Evolutionary conservation across 2,329 filamentous ascomycete genomes (phyloP).

Genomic region (Scedosporium apiospermum): DNA sequence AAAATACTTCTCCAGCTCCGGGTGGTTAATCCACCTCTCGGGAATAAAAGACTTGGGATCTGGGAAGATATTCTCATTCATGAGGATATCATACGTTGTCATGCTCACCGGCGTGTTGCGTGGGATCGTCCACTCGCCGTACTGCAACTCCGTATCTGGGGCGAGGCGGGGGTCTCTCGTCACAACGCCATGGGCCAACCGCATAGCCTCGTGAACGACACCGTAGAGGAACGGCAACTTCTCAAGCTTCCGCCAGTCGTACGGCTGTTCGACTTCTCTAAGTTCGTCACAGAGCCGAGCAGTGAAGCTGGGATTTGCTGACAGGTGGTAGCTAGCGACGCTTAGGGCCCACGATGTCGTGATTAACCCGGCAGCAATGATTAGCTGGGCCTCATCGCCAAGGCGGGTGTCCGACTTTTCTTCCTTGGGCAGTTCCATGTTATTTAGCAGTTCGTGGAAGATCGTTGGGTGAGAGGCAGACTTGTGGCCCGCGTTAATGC

Average conservation of each 20-base stretch:
- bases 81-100: conserved; percentile 20
- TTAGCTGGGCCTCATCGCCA: conserved; percentile 27
- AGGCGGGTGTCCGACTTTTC: conserved; percentile 25
- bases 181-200: conserved; percentile 28
- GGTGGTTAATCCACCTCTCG: conserved; percentile 15
- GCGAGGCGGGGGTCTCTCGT: conserved; percentile 19
- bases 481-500: conserved; percentile 23
- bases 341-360: conserved; percentile 28
- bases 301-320: conserved; percentile 17
- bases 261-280: background rate
- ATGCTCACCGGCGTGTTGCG: conserved; percentile 23
- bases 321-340: conserved; percentile 24
- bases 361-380: conserved; percentile 29
- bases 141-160: conserved; percentile 19
- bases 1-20: conserved; percentile 13
- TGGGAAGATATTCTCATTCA: conserved; percentile 15
- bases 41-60: conserved; percentile 15
- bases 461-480: conserved; percentile 24
- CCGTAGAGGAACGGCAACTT: conserved; percentile 27
- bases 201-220: conserved; percentile 26
- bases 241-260: conserved; percentile 18
- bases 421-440: conserved; percentile 18
- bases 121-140: conserved; percentile 20
- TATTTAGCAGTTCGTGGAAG: conserved; percentile 23
- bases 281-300: conserved; percentile 24